Evolutionary conservation across 1,284 basidiomycete genomes (phyloP).

Genomic region (Cutaneotrichosporon curvatum): DNA sequence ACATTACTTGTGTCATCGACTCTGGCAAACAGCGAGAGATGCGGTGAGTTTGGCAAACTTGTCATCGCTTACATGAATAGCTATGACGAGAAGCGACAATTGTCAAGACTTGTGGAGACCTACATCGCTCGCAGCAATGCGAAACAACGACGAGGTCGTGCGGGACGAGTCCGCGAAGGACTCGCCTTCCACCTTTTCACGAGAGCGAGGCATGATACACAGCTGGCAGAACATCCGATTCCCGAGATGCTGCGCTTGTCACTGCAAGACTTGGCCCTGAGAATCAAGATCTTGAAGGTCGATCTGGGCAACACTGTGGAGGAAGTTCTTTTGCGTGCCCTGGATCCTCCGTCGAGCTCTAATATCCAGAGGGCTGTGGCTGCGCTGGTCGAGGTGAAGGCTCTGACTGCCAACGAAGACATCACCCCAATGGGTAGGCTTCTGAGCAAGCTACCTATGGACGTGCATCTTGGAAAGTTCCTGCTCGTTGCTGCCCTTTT

Average conservation of each 20-base stretch:
- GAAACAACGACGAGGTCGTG: conserved; percentile 80
- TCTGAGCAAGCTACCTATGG: conserved; percentile 83
- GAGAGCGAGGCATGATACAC: conserved; percentile 70
- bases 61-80: conserved; percentile 45
- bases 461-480: conserved; percentile 93
- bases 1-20: conserved; percentile 97
- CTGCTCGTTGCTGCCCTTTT: conserved; percentile 79
- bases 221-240: conserved; percentile 79
- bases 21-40: conserved; percentile 88
- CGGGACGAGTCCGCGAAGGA: conserved; percentile 84
- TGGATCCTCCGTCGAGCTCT: conserved; percentile 79
- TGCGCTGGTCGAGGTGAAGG: conserved; percentile 76
- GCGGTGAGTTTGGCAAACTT: conserved; percentile 51
- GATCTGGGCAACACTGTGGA: conserved; percentile 82
- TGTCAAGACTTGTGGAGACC: conserved; percentile 85
- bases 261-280: conserved; percentile 84
- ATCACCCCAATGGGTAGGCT: conserved; percentile 92
- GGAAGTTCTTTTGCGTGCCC: conserved; percentile 75
- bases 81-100: conserved; percentile 96
- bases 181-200: conserved; percentile 97
- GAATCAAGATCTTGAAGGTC: conserved; percentile 95
- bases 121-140: conserved; percentile 93
- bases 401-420: conserved; percentile 76
- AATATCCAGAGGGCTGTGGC: conserved; percentile 91
- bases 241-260: conserved; percentile 96